Evolutionary conservation across 768 basidiomycete species (phyloP).

Genomic region (Russula lepida): DNA sequence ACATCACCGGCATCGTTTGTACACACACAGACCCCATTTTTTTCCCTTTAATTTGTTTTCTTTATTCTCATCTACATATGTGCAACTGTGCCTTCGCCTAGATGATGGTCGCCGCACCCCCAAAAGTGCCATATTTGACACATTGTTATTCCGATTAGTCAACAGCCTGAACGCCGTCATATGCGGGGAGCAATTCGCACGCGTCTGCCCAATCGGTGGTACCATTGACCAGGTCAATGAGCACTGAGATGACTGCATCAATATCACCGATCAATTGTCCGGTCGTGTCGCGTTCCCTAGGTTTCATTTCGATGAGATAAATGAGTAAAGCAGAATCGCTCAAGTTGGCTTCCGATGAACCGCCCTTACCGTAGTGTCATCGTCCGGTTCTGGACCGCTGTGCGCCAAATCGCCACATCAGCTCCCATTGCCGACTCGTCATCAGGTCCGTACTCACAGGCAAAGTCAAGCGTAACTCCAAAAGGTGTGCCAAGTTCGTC

Average conservation of each 20-base stretch:
- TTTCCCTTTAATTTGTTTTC: slow-evolving; percentile 2
- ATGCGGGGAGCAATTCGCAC: slow-evolving; percentile 57
- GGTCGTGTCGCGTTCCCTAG: slow-evolving; percentile 90
- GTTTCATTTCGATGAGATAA: slow-evolving; percentile 3
- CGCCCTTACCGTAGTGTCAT: slow-evolving; percentile 85
- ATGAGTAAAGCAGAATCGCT: not conserved
- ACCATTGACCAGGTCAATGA: slow-evolving; percentile 72
- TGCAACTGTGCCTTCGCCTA: not conserved
- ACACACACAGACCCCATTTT: not conserved
- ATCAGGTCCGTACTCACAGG: slow-evolving; percentile 42
- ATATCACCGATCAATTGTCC: slow-evolving; percentile 84
- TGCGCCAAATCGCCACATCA: slow-evolving; percentile 11
- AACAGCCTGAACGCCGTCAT: slow-evolving; percentile 86
- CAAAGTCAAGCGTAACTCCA: slow-evolving; percentile 94
- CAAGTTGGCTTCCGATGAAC: not conserved
- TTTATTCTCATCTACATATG: not conserved
- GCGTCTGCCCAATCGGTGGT: slow-evolving; percentile 72
- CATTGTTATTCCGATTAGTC: slow-evolving; percentile 29
- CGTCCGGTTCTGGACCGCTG: slow-evolving; percentile 86
- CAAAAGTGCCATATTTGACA: slow-evolving; percentile 6
- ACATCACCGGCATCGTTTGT: not conserved
- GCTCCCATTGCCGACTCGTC: slow-evolving; percentile 11
- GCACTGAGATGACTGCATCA: slow-evolving; percentile 78
- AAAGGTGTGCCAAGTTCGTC: slow-evolving; percentile 98
- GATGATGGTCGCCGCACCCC: slow-evolving; percentile 5